phyloP scores from a whole-genome alignment of 1,284 basidiomycete genomes.

The Gymnopus androsaceus region DNA sequence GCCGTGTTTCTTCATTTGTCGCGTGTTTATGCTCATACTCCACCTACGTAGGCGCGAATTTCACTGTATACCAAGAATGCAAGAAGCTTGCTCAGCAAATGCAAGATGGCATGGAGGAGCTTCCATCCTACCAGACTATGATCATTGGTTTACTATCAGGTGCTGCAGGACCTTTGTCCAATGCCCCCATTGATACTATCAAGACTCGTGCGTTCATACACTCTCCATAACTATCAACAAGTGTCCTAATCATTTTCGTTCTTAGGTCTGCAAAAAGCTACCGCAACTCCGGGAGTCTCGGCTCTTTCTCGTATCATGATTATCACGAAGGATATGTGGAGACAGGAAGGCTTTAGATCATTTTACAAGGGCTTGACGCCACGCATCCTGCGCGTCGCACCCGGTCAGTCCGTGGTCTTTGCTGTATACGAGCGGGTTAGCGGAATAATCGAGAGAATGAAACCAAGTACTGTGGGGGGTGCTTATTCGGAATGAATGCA shows the following conservation, averaged over 20 bases:
- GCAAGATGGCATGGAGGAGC: conserved; percentile 75
- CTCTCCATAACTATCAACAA: conserved; percentile 18
- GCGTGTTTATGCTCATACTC: conserved; percentile 12
- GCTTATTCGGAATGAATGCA: conserved; percentile 59
- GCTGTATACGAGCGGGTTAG: conserved; percentile 90
- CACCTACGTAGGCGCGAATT: conserved; percentile 79
- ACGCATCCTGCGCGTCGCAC: conserved; percentile 93
- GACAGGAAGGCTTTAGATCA: conserved; percentile 82
- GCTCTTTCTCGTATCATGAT: conserved; percentile 76
- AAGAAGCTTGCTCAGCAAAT: conserved; percentile 79
- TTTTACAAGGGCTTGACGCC: conserved; percentile 99
- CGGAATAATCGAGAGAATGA: conserved; percentile 69
- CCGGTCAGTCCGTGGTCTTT: conserved; percentile 89
- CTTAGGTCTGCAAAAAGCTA: conserved; percentile 82
- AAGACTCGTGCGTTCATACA: conserved; percentile 74
- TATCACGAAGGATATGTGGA: conserved; percentile 93
- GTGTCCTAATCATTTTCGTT: not conserved
- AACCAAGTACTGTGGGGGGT: conserved; percentile 53
- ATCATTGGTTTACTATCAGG: conserved; percentile 93
- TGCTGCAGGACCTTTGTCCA: conserved; percentile 96
- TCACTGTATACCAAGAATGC: conserved; percentile 97
- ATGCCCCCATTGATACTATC: conserved; percentile 97
- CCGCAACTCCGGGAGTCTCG: conserved; percentile 75
- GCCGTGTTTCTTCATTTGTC: conserved; percentile 20
- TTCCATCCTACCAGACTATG: conserved; percentile 96